Base-by-base conservation (phyloP, 2,329 filamentous ascomycete species). In the Sclerotinia minor region DNA sequence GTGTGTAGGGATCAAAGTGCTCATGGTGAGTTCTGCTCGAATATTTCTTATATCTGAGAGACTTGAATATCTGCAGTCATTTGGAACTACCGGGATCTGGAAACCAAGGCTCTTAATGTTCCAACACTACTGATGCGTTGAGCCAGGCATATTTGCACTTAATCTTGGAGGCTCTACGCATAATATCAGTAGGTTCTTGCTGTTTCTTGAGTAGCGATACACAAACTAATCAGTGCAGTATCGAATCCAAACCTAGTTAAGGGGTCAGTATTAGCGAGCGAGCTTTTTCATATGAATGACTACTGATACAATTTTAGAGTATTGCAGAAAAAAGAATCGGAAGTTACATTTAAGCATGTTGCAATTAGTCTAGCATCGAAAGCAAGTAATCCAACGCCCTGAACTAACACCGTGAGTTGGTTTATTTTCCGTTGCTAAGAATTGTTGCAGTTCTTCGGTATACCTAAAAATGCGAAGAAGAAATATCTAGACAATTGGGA, bases 401-500 rank as follows among this genome's bases (percentile, higher is more conserved):
- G 26, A 15, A 45, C 15, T 49, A 47, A 32, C 21, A 0, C 29
- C 19, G 11, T 49, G 58, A 32, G 13, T 41, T 17, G 24, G 2
- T 8, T 9, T 64, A 24, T 15, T 32, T 47, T 49, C 6, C 26
- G 8, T 15, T 38, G 2, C 52, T 66, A 26, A 59, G 2, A 24
- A 52, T 11, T 19, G 17, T 29, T 8, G 17, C 38, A 77, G 75
- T 76, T 75, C 55, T 77, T 76, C 64, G 74, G 72, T 2, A 35
- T 75, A 19, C 76, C 75, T 1, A 71, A 70, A 65, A 68, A 57
- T 6, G 69, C 68, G 35, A 70, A 72, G 64, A 35, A 45, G 5
- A 74, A 73, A 57, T 75, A 75, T 64, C n/a, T 67, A 24, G 59
- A 70, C 41, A 45, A 53, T 19, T 75, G 72, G 72, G 71, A 75